These are phyloP conservation scores for Stentor roeselii DNA, from an alignment of 73 alveolate genomes.

Conservation along the genomic window DNA sequence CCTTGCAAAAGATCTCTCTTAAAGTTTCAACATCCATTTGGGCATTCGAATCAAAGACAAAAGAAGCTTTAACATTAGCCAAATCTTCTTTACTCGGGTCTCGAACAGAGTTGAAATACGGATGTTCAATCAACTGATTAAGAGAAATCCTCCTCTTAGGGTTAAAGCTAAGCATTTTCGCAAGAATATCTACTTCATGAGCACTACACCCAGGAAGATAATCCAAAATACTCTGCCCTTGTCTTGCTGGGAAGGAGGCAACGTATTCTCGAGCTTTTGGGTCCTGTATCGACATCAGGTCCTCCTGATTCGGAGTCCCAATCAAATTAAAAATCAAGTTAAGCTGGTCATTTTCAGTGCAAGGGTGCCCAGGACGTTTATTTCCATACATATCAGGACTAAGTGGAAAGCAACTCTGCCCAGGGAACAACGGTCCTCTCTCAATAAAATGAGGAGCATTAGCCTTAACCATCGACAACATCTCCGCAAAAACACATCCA, in stretches of 20 bases:
- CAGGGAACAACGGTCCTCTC: constrained; percentile 95
- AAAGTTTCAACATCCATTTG: constrained; percentile 41
- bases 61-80: constrained; percentile 41
- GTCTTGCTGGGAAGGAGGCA: constrained; percentile 61
- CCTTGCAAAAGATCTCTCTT: constrained; percentile 42
- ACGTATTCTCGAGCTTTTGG: constrained; percentile 81
- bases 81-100: constrained; percentile 38
- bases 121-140: constrained; percentile 79
- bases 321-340: constrained; percentile 81
- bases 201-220: constrained; percentile 70
- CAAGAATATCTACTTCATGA: constrained; percentile 67
- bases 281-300: constrained; percentile 72
- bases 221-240: constrained; percentile 48
- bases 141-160: constrained; percentile 77
- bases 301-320: constrained; percentile 88
- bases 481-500: constrained; percentile 95
- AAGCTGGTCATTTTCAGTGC: constrained; percentile 80
- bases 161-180: constrained; percentile 63
- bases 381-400: constrained; percentile 81
- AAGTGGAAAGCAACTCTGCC: constrained; percentile 89
- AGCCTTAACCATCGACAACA: constrained; percentile 92
- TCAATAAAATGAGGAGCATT: constrained; percentile 87
- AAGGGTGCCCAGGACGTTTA: constrained; percentile 78
- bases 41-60: constrained; percentile 45
- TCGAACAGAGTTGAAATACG: constrained; percentile 39